Percentiles rank a stretch among this genome's conserved stretches.
These are phyloP conservation scores for Sungouiella thailandica DNA, from an alignment of 805 yeast species.

Conservation along the genomic window DNA sequence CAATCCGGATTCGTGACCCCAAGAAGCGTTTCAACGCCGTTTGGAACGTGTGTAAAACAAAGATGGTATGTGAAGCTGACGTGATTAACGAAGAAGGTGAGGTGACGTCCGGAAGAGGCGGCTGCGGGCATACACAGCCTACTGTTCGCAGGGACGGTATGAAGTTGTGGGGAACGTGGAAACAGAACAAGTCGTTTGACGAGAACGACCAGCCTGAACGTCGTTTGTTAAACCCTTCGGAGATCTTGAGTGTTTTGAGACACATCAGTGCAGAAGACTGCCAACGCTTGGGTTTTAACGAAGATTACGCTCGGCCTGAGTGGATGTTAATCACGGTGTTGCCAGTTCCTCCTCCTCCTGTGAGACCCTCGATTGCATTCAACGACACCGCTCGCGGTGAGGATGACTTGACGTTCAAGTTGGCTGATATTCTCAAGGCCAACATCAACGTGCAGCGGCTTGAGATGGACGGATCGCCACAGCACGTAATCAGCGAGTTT, in stretches of 20 bases:
- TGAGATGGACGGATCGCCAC: conserved; percentile 99
- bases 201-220: conserved; percentile 90
- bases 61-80: conserved; percentile 94
- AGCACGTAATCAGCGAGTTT: conserved; percentile 94
- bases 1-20: conserved; percentile 84
- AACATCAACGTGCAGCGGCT: conserved; percentile 95
- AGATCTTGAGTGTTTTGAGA: conserved; percentile 84
- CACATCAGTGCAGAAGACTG: conserved; percentile 87
- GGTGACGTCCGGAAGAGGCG: conserved; percentile 69
- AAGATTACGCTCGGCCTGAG: conserved; percentile 97
- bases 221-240: conserved; percentile 81
- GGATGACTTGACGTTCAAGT: conserved; percentile 95
- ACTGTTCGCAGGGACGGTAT: conserved; percentile 93
- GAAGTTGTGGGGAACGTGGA: conserved; percentile 98
- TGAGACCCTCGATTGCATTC: conserved; percentile 96
- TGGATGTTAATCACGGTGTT: conserved; percentile 97
- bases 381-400: conserved; percentile 98
- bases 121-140: conserved; percentile 97
- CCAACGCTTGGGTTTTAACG: conserved; percentile 77
- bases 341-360: conserved; percentile 99
- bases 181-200: conserved; percentile 74
- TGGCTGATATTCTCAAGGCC: conserved; percentile 95
- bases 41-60: conserved; percentile 87
- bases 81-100: conserved; percentile 55
- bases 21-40: conserved; percentile 95